Base-by-base conservation (phyloP, 177 flowering plant species). In the Vitis hybrid region DNA sequence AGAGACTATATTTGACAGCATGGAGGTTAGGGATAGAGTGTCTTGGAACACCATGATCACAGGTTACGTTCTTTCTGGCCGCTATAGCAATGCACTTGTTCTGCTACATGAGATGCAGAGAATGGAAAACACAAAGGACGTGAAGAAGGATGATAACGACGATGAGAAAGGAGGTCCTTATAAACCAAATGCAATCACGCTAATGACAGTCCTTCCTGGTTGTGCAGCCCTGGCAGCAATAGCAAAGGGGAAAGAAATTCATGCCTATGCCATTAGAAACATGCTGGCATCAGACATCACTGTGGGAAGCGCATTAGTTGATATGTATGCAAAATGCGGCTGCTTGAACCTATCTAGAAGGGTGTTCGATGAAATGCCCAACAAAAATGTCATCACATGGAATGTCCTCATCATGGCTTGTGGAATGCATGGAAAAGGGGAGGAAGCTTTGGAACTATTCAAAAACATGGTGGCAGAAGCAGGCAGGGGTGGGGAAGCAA, bases 1-100 rank as follows among this genome's bases (percentile, higher is more conserved):
- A 49, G 66, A 69, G 62, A 70, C 52, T 59, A 83, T 92, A 50
- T 92, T 92, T 76, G 74, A 81, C 20, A 63, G 65, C 31, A 89
- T 90, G 91, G 82, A 76, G 63, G 71, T 44, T 47, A 84, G 73
- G 77, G 97, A 92, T 78, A 65, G 80, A 33, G 90, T 90, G n/a
- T 85, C 94, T 8, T 92, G 94, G 94, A 92, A 92, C 78, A 92
- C 97, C 31, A 84, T 89, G 87, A 87, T 92, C 66, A 90, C 91
- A 3, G 92, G 89, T 17, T 90, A 77, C 76, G 88, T 85, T 65
- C 65, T 84, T 44, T 80, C 79, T 67, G 88, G 84, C 11, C 70
- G 47, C 66, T 82, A 83, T 68, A 78, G 74, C 49, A 82, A 81
- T 47, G 97, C 95, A 38, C 76, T 90, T 20, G 51, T 56, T 49